phyloP scores from a whole-genome alignment of 2,329 filamentous ascomycete genomes.

The Emmonsiellopsis sp. region DNA sequence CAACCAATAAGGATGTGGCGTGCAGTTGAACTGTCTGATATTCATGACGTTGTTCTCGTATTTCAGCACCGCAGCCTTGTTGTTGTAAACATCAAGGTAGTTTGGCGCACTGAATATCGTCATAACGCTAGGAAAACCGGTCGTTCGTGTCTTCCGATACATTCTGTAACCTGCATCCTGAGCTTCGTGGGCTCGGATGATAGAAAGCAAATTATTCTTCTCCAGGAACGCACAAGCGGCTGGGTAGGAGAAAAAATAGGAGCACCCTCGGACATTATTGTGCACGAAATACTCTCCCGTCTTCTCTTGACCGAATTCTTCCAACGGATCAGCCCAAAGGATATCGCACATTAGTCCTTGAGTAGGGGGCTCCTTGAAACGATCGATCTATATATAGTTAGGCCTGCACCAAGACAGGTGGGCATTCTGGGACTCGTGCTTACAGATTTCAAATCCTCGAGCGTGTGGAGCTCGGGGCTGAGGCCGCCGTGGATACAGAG shows the following conservation, averaged over 20 bases:
- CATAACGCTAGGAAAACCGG: slow-evolving; percentile 98
- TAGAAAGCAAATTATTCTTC: slow-evolving; percentile 95
- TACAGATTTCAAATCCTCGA: slow-evolving; percentile 87
- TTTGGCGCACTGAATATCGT: slow-evolving; percentile 99
- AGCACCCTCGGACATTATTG: slow-evolving; percentile 96
- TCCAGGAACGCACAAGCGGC: slow-evolving; percentile 95
- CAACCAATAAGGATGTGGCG: slow-evolving; percentile 97
- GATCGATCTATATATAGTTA: slow-evolving; percentile 61
- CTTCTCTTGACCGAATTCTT: slow-evolving; percentile 98
- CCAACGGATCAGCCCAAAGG: slow-evolving; percentile 93
- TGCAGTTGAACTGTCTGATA: slow-evolving; percentile 99
- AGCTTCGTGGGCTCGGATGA: slow-evolving; percentile 95
- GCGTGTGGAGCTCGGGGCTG: slow-evolving; percentile 88
- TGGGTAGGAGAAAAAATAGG: slow-evolving; percentile 98
- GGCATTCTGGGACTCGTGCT: slow-evolving; percentile 25
- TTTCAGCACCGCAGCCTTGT: slow-evolving; percentile 97
- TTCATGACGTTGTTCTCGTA: slow-evolving; percentile 99
- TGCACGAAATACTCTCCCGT: slow-evolving; percentile 95
- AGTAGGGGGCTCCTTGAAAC: slow-evolving; percentile 93
- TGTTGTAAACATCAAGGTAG: slow-evolving; percentile 99
- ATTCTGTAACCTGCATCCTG: slow-evolving; percentile 98
- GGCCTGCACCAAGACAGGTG: slow-evolving; percentile 17
- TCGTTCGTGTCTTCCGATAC: slow-evolving; percentile 97
- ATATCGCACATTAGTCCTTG: slow-evolving; percentile 99
- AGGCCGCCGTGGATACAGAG: slow-evolving; percentile 95